Evolutionary conservation across 2,329 filamentous ascomycete genomes (phyloP), one percentile per base, ranked within the genome.

Genomic region (Fusarium sp.): DNA sequence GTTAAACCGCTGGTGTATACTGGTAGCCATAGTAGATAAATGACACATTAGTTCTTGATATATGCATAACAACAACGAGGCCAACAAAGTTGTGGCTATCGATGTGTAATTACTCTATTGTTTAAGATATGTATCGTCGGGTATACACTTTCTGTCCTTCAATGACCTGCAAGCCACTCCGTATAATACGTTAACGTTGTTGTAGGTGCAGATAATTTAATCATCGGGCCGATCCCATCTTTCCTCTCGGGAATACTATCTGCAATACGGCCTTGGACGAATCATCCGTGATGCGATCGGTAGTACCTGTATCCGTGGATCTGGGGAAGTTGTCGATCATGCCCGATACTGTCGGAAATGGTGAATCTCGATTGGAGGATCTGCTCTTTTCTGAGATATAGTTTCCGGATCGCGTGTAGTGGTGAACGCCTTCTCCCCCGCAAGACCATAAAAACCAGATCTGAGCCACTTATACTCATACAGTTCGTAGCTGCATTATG

Each of bases 401-500:
- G 39, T 51, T 44, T 17, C 44, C 23, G 44, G 24, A 15, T 44
- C n/a, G 32, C 23, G 42, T 47, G 38, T 20, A 44, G 34, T 57
- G 32, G 11, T 20, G 28, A 39, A 43, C 30, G 19, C 30, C 43
- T 21, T 38, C 21, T 40, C 20, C 39, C 19, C 26, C 28, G 23
- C 12, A 24, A 44, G 47, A 40, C 42, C 36, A 21, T 34, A 51
- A 57, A 44, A 30, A 28, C 20, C 44, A 44, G 23, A 17, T 21
- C 40, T 30, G 45, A 42, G 45, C 53, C 43, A 45, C 45, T 30
- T 36, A 21, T 51, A 61, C 44, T 48, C 42, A 34, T 61, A 56
- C 43, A 65, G 32, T 68, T 61, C 43, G 42, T 68, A 43, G 39
- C 56, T 52, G 40, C 50, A 56, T 66, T 46, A 62, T 53, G 28